Base-by-base conservation (phyloP, 1,284 basidiomycete genomes). In the Boletus sp. region DNA sequence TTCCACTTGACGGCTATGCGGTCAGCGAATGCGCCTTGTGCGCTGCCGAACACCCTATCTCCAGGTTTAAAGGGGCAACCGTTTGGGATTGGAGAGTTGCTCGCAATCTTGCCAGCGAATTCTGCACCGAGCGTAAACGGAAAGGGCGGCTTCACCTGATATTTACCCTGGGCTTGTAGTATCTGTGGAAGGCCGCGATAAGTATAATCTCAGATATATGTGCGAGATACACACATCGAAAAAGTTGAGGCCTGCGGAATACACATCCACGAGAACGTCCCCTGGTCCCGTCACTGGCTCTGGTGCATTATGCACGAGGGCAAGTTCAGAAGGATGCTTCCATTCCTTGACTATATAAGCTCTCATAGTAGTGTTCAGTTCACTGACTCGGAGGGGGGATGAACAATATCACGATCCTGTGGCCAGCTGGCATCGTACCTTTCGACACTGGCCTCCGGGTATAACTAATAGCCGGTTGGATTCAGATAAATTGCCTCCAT, bases 11-110 rank as follows among this genome's bases (percentile, higher is more conserved):
- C 78, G 1, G 77, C 77, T 46, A 88, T 73, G 54, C 77, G 79
- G 56, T 95, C 91, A 8, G 83, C 89, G 64, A 82, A 91, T 12
- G 85, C 74, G 7, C 91, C 95, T 61, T 90, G 84, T 0, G 74
- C 77, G n/a, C 80, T 81, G 5, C 95, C 95, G 61, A 97, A 95
- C 0, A 99, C 90, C 45, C 91, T 74, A 65, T 96, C 87, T 14
- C 95, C 94, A 1, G 78, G 81, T 60, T 84, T 81, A 65, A 85
- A 91, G 1, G 79, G 76, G 63, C 91, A 96, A 4, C 84, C 90
- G 23, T 76, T 66, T 2, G 94, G 95, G 26, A 97, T 86, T 12
- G 85, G 90, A 16, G 89, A 91, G 57, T 80, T 69, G 10, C 66
- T 55, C 5, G 88, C 75, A 56, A 98, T 82, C 48, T 73, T 77